Evolutionary conservation across 2,329 filamentous ascomycete species (phyloP), one percentile per base, ranked within the genome.

Genomic region (Phyllosticta citrichinensis): DNA sequence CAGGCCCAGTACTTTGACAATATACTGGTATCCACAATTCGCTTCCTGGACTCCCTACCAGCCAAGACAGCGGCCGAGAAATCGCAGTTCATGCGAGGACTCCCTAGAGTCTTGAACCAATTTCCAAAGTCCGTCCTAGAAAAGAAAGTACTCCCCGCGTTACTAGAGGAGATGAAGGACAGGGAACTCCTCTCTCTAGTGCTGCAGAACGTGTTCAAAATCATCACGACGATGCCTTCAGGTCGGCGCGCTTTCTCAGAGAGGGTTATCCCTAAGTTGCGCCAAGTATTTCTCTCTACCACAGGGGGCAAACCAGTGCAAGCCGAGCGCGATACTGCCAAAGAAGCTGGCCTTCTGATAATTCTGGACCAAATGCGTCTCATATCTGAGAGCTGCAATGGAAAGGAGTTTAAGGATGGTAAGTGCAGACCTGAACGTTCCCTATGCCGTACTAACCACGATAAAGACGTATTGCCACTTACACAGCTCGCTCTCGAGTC

Each of bases 1-100:
- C 85, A 97, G 73, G 95, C 91, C 69, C 87, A 90, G 66, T 99
- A 95, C 71, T 99, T 99, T 71, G 91, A 99, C 75, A 99, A 97
- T 69, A 89, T 97, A 54, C 80, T 99, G 4, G 91, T 99, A 22
- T 96, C 92, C 0, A 97, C 94, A 0, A 96, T 99, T 64, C 89
- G 94, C 12, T 99, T 99, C 70, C 79, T 99, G 25, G 94, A 99
- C 68, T 83, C 87, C 0, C 84, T 99, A 62, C 93, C 94, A 0
- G 89, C 90, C 35, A 99, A 99, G 76, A 96, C 91, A 1, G 82
- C 89, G 0, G 89, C 85, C 64, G 94, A 99, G 70, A 99, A 99
- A 72, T 82, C 87, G 6, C 87, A 91, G 62, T 99, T 99, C 71
- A 84, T 99, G 82, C 85, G 91, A 60, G 94, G 94, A 0, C 78